Conservation (phyloP, 805 yeast species). For the Diddensiella santjacobensis region DNA sequence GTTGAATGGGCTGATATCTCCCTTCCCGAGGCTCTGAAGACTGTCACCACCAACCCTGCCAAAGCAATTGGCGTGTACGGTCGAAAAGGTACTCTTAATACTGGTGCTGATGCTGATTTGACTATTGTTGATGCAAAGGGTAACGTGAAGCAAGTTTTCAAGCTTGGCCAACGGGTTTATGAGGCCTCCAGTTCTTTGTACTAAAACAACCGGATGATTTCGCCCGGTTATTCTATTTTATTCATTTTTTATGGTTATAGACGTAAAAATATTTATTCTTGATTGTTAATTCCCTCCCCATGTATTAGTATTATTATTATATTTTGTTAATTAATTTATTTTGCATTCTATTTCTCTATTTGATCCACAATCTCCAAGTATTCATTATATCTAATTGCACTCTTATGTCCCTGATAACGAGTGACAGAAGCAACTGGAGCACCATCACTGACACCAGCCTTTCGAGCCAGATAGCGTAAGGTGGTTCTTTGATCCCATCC, state of each 20-base stretch:
- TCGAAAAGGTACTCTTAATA: conserved; percentile 47
- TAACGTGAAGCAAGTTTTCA: conserved; percentile 46
- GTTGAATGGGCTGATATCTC: conserved; percentile 47
- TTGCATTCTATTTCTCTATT: not conserved
- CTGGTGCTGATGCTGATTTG: conserved; percentile 56
- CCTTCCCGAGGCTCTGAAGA: conserved; percentile 51
- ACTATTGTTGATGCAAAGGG: conserved; percentile 45
- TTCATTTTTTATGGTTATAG: conserved; percentile 3
- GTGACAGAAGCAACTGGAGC: conserved; percentile 42
- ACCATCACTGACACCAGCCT: conserved; percentile 46
- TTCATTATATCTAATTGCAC: conserved; percentile 40
- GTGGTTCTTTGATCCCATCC: conserved; percentile 76
- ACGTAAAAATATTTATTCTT: conserved; percentile 1
- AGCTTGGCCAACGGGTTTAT: conserved; percentile 42
- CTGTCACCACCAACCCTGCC: conserved; percentile 55
- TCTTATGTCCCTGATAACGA: conserved; percentile 55
- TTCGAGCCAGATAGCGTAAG: conserved; percentile 60
- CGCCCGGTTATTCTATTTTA: not conserved
- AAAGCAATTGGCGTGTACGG: conserved; percentile 41
- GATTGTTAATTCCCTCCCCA: not conserved
- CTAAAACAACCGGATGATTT: not conserved
- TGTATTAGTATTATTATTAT: not conserved
- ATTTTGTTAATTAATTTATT: not conserved
- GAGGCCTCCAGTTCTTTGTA: conserved; percentile 13
- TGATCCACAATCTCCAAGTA: conserved; percentile 29